phyloP scores from a whole-genome alignment of 2,329 filamentous ascomycete genomes.

The Xylaria sp. region DNA sequence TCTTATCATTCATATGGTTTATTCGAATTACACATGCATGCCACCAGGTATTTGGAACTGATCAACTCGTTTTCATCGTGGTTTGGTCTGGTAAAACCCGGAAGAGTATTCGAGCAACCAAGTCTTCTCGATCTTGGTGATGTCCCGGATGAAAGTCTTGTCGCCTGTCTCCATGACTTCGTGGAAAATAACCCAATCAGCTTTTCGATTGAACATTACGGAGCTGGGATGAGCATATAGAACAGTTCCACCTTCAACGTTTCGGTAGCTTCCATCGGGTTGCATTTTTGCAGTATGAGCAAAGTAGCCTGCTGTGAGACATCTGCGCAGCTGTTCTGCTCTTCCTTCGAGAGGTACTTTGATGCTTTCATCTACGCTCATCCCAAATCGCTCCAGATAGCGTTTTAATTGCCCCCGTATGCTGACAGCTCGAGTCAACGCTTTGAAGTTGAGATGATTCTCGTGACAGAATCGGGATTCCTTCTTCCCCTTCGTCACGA shows the following conservation, averaged over 20 bases:
- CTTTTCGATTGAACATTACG: slow-evolving; percentile 95
- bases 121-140: slow-evolving; percentile 92
- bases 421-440: slow-evolving; percentile 82
- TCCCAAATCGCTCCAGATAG: slow-evolving; percentile 86
- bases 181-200: slow-evolving; percentile 95
- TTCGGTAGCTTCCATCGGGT: slow-evolving; percentile 87
- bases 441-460: slow-evolving; percentile 87
- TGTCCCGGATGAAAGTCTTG: slow-evolving; percentile 90
- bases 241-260: slow-evolving; percentile 80
- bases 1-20: background rate
- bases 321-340: slow-evolving; percentile 81
- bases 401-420: slow-evolving; percentile 87
- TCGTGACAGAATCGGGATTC: slow-evolving; percentile 88
- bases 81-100: slow-evolving; percentile 76
- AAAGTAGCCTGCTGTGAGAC: slow-evolving; percentile 90
- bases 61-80: slow-evolving; percentile 31
- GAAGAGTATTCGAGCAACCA: slow-evolving; percentile 92
- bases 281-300: slow-evolving; percentile 95
- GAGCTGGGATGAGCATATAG: slow-evolving; percentile 91
- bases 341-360: slow-evolving; percentile 54
- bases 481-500: slow-evolving; percentile 83
- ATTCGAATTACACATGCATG: background rate
- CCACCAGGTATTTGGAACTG: background rate
- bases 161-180: slow-evolving; percentile 89
- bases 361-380: slow-evolving; percentile 73